These are phyloP conservation scores for Monosporascus sp. DNA, from an alignment of 2,329 filamentous ascomycete genomes.

Conservation along the genomic window DNA sequence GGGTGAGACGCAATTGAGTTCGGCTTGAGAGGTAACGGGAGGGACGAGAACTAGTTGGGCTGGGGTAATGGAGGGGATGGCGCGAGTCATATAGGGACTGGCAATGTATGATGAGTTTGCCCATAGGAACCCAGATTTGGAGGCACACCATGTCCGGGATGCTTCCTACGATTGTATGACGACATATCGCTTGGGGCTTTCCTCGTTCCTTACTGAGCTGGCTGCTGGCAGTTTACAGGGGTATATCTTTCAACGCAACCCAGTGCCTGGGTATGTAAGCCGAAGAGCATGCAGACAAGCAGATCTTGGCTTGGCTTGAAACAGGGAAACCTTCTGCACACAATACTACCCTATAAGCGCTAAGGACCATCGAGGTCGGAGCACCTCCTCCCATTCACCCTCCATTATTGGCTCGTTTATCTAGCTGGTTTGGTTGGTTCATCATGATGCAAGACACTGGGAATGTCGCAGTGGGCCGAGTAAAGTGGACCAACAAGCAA, in stretches of 20 bases:
- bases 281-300: background rate
- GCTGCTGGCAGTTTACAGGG: background rate
- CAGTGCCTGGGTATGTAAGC: background rate
- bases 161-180: background rate
- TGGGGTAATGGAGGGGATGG: background rate
- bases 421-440: background rate
- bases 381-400: background rate
- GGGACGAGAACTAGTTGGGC: background rate
- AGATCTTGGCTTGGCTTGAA: background rate
- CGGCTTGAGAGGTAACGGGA: background rate
- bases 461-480: background rate
- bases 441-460: background rate
- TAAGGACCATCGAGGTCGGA: background rate
- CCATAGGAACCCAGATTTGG: background rate
- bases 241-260: background rate
- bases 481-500: background rate
- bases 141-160: background rate
- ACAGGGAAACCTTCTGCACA: background rate
- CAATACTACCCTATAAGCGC: background rate
- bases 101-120: background rate
- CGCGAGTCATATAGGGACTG: background rate
- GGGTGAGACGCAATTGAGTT: background rate
- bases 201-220: background rate
- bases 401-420: background rate
- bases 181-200: background rate